Evolutionary conservation across 2,329 filamentous ascomycete genomes (phyloP).

Genomic region (Pseudogymnoascus sp.): DNA sequence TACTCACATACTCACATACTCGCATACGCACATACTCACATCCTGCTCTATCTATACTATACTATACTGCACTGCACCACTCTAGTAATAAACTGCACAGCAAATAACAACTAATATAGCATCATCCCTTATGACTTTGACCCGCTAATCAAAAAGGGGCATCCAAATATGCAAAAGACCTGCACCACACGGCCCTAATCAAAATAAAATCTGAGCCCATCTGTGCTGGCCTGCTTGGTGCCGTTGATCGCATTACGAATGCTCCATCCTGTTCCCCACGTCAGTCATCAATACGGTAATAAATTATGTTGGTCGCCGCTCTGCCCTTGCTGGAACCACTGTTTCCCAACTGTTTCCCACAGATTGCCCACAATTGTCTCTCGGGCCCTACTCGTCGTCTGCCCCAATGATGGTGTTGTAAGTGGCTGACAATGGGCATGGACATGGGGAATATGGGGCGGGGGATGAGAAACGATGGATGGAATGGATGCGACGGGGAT

Average conservation of each 20-base stretch:
- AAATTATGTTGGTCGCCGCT: background rate
- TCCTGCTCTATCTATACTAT: no score
- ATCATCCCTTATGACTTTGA: background rate
- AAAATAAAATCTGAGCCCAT: background rate
- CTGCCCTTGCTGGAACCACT: background rate
- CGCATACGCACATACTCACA: no score
- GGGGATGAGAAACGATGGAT: background rate
- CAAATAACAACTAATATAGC: background rate
- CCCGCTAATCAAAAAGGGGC: background rate
- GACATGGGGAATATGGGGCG: background rate
- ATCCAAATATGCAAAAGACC: background rate
- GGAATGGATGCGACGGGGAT: background rate
- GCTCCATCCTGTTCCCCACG: background rate
- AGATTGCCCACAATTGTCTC: background rate
- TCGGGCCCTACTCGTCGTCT: background rate
- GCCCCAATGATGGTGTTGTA: background rate
- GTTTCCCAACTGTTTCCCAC: background rate
- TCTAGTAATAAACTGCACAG: background rate
- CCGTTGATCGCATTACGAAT: background rate
- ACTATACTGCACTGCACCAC: background rate
- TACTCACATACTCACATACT: no score
- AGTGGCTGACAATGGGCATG: background rate
- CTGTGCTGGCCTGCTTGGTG: background rate
- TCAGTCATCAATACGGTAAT: background rate
- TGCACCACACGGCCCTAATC: background rate